Conservation (phyloP, 176 grass and related monocot genomes). For the Musa schizocarpa region DNA sequence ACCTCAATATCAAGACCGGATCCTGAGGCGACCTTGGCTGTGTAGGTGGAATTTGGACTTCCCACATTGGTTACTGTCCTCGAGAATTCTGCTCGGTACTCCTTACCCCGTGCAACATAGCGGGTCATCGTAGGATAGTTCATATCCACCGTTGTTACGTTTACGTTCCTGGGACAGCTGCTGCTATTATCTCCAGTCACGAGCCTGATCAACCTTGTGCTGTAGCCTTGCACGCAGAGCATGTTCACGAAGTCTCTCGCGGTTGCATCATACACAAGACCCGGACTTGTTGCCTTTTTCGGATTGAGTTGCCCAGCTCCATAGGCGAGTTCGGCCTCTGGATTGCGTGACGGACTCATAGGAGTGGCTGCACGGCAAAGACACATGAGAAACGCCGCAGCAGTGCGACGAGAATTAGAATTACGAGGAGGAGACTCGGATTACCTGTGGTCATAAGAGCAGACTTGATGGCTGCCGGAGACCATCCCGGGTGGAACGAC, state of each 20-base stretch:
- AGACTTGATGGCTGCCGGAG: constrained; percentile 44
- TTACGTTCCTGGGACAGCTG: background rate
- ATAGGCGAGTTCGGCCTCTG: constrained; percentile 27
- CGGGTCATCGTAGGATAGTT: constrained; percentile 47
- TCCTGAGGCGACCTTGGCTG: background rate
- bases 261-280: constrained; percentile 35
- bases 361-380: constrained; percentile 20
- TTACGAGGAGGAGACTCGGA: no score
- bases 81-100: constrained; percentile 17
- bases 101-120: background rate
- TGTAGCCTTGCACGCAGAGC: constrained; percentile 41
- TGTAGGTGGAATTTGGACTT: constrained; percentile 1
- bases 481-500: constrained; percentile 41
- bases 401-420: no score
- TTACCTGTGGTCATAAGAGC: constrained; percentile 43
- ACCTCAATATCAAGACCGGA: background rate
- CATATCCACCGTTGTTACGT: constrained; percentile 1
- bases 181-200: background rate
- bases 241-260: constrained; percentile 20
- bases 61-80: constrained; percentile 48
- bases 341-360: constrained; percentile 25
- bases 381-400: no score
- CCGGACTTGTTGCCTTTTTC: background rate
- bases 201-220: constrained; percentile 15
- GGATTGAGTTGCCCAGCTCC: constrained; percentile 37